A percentile compares a stretch with the other conserved stretches of the same genome.
These are phyloP conservation scores for Aristolochia fimbriata DNA, from an alignment of 164 flowering plant species.

Conservation along the genomic window DNA sequence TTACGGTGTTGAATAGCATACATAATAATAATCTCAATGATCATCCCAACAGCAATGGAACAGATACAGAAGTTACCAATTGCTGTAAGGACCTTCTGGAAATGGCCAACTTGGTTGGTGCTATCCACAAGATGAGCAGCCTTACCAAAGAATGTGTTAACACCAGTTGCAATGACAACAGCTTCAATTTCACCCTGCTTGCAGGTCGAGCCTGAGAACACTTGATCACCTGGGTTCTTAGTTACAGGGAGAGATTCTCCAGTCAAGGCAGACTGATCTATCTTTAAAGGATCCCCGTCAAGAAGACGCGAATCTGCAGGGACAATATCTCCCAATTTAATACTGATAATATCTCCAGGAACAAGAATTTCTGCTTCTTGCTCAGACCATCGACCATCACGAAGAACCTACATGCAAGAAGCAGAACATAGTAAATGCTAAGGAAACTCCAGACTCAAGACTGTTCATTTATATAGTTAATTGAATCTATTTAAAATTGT, in stretches of 20 bases:
- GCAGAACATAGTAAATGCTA: too few relatives aligned
- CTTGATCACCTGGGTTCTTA: slow-evolving; percentile 65
- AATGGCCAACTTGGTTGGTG: slow-evolving; percentile 77
- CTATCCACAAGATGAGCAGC: slow-evolving; percentile 81
- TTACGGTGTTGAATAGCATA: slow-evolving; percentile 57
- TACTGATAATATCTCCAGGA: slow-evolving; percentile 71
- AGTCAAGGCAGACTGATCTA: slow-evolving; percentile 75
- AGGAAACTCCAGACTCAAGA: too few relatives aligned
- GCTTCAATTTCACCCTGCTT: slow-evolving; percentile 80
- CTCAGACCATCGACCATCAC: slow-evolving; percentile 76
- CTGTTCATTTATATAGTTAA: too few relatives aligned
- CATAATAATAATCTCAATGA: slow-evolving; percentile 60
- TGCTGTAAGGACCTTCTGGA: slow-evolving; percentile 72
- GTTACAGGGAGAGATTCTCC: slow-evolving; percentile 81
- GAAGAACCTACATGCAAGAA: slow-evolving; percentile 35
- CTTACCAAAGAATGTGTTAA: slow-evolving; percentile 76
- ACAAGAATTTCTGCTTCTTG: slow-evolving; percentile 71
- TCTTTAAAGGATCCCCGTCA: slow-evolving; percentile 72
- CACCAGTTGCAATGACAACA: slow-evolving; percentile 76
- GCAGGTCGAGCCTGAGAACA: slow-evolving; percentile 72
- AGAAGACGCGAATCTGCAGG: slow-evolving; percentile 87
- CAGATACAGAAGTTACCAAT: slow-evolving; percentile 79
- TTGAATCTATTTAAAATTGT: too few relatives aligned
- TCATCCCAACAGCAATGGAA: slow-evolving; percentile 59
- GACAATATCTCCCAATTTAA: slow-evolving; percentile 64